phyloP scores from a whole-genome alignment of 2,329 filamentous ascomycete species.

The Fusarium pseudonygamai region DNA sequence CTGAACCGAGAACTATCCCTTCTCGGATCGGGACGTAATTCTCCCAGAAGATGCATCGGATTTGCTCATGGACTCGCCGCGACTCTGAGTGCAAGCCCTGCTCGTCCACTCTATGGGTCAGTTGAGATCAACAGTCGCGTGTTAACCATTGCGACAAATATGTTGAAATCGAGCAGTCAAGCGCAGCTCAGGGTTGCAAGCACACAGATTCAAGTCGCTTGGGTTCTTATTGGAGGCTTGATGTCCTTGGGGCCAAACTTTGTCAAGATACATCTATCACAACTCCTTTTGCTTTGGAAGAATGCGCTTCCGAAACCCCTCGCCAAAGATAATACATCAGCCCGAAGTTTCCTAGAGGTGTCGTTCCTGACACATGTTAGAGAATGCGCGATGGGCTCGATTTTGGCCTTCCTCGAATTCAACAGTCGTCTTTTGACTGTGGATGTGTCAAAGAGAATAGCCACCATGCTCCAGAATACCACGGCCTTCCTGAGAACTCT shows the following conservation, averaged over 20 bases:
- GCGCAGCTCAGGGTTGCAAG: conserved; percentile 91
- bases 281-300: conserved; percentile 94
- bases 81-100: conserved; percentile 86
- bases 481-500: conserved; percentile 87
- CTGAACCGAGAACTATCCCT: conserved; percentile 85
- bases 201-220: conserved; percentile 96
- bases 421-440: conserved; percentile 91
- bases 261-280: conserved; percentile 96
- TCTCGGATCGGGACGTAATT: conserved; percentile 78
- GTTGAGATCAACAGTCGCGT: conserved; percentile 95
- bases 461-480: conserved; percentile 94
- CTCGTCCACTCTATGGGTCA: conserved; percentile 91
- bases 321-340: conserved; percentile 88
- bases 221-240: conserved; percentile 94
- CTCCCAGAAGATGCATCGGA: conserved; percentile 84
- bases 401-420: conserved; percentile 91
- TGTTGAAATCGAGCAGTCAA: conserved; percentile 91
- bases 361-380: conserved; percentile 94
- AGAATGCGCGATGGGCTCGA: conserved; percentile 91
- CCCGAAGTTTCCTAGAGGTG: conserved; percentile 85
- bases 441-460: conserved; percentile 92
- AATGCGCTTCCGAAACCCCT: conserved; percentile 95
- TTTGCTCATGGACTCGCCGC: conserved; percentile 93
- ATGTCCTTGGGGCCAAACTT: conserved; percentile 98
- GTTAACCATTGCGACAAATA: conserved; percentile 86